phyloP scores from a whole-genome alignment of 2,329 filamentous ascomycete genomes.

The Aspergillus carbonarius region DNA sequence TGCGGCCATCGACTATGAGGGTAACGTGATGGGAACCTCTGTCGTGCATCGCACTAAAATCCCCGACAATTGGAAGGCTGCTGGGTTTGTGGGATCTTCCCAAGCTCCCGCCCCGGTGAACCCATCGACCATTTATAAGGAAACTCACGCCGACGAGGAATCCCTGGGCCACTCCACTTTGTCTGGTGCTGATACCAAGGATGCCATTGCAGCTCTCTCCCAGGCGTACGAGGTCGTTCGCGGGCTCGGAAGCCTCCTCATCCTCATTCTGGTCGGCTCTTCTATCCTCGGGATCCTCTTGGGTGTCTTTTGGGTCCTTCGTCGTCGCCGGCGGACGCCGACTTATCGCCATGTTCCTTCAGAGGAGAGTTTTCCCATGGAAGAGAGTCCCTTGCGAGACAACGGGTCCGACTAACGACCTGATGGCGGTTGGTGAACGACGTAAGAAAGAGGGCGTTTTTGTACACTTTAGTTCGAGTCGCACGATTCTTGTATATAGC shows the following conservation, averaged over 20 bases:
- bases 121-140: background rate
- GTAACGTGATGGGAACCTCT: slow-evolving; percentile 23
- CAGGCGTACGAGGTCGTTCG: background rate
- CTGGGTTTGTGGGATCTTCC: slow-evolving; percentile 9
- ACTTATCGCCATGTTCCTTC: background rate
- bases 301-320: background rate
- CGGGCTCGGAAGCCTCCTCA: background rate
- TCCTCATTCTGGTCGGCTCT: background rate
- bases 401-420: background rate
- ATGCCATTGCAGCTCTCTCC: background rate
- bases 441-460: background rate
- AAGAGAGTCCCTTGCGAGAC: background rate
- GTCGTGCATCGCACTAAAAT: slow-evolving; percentile 10
- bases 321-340: background rate
- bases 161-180: background rate
- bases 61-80: slow-evolving; percentile 17
- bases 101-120: slow-evolving; percentile 1
- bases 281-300: background rate
- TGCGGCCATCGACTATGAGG: slow-evolving; percentile 25
- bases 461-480: background rate
- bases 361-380: background rate
- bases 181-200: background rate
- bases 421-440: background rate
- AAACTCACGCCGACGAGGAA: background rate
- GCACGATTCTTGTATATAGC: background rate